Base-by-base conservation (phyloP, 78 protist genomes). In the Dictyostelium citrinum region DNA sequence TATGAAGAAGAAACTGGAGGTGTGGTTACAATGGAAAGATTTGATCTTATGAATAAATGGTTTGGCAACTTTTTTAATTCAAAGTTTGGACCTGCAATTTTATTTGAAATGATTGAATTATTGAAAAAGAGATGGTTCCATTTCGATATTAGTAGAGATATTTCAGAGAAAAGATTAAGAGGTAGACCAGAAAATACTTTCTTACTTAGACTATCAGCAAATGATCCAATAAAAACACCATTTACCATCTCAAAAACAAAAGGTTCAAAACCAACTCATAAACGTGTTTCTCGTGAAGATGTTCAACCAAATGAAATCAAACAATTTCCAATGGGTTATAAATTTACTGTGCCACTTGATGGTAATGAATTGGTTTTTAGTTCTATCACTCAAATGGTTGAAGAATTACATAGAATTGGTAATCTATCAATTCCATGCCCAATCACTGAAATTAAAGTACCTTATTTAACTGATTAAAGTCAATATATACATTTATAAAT, bases 141-240 rank as follows among this genome's bases (percentile, higher is more conserved):
- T 51, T 78, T 67, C 17, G 96, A 93, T 43, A 93, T 86, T 27
- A 51, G 68, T 17, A 80, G 90, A 29, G 91, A 82, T 76, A 84
- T 58, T 16, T 75, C 96, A 3, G 95, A 93, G 27, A 37, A 81
- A 37, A 49, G 93, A 55, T 78, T 93, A 43, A 35, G 95, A 16
- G 96, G 96, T 24, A 46, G 91, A 67, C 90, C 93, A 17, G 96
- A 86, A 17, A 82, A 82, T 39, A 93, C 96, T 7, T 93, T 93
- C 35, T 43, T 93, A 5, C 76, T 93, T 76, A 51, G 96, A 27
- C 49, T 93, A 4, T 24, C 60, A 5, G 49, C 72, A 10, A 88
- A 79, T 22, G 96, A 92, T 67, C 90, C 96, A n/a, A 24, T 80
- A 0, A 74, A 77, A 12, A 92, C 96, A 9, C 96, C 96, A 27